Percentiles rank a stretch among this genome's conserved stretches.
Conservation (phyloP, 306 rosid species). For the Cercis canadensis region DNA sequence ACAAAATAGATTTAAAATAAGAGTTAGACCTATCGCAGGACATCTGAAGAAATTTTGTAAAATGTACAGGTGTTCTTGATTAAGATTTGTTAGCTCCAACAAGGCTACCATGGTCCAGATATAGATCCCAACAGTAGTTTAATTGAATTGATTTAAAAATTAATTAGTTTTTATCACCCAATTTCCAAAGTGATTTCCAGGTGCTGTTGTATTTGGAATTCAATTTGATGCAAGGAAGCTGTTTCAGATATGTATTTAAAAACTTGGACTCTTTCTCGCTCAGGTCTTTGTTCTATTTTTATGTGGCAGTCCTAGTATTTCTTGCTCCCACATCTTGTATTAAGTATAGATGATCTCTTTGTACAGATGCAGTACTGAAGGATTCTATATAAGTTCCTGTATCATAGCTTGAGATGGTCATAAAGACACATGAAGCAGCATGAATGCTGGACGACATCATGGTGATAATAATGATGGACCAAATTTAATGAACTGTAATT, state of each 20-base stretch:
- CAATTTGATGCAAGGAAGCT: background rate
- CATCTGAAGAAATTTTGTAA: background rate
- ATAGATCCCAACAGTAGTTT: background rate
- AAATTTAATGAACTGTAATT: too few species aligned
- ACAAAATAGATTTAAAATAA: too few species aligned
- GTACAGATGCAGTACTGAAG: too few species aligned
- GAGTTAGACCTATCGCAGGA: background rate
- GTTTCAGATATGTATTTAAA: background rate
- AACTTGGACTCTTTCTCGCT: background rate
- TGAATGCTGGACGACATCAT: too few species aligned
- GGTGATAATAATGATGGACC: too few species aligned
- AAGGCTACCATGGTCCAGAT: background rate
- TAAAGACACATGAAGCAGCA: too few species aligned
- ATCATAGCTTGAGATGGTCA: too few species aligned
- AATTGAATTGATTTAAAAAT: conserved; percentile 2
- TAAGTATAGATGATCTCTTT: too few species aligned
- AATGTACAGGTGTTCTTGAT: background rate
- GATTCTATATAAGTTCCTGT: too few species aligned
- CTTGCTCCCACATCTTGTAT: background rate
- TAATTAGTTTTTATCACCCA: background rate
- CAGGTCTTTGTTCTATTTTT: background rate
- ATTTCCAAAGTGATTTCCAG: background rate
- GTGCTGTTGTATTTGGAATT: background rate
- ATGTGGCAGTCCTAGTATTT: background rate
- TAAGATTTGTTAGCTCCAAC: too few species aligned